Percentiles rank a stretch among this genome's conserved stretches.
Conservation (phyloP, 78 protist genomes). For the Dictyostelium capitatum region DNA sequence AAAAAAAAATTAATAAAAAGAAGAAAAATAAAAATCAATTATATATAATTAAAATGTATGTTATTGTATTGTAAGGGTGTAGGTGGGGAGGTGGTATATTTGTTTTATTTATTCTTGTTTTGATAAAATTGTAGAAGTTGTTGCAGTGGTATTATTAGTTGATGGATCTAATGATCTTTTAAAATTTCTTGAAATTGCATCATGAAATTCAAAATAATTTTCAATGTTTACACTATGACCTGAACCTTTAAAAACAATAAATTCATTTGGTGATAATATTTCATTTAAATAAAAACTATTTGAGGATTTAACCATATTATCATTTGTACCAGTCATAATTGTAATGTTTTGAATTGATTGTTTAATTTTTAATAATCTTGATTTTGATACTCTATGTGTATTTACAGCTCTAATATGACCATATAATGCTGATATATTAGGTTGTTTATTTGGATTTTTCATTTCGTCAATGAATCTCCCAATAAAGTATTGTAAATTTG, state of each 20-base stretch:
- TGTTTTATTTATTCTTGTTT: too few species aligned
- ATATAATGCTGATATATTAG: not conserved
- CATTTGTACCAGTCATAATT: constrained; percentile 58
- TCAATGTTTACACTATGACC: constrained; percentile 78
- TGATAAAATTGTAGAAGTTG: too few species aligned
- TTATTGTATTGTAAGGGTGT: too few species aligned
- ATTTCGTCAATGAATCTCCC: not conserved
- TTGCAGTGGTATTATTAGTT: too few species aligned
- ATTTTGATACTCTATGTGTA: constrained; percentile 50
- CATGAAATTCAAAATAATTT: constrained; percentile 42
- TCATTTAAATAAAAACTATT: constrained; percentile 26
- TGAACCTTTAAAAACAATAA: constrained; percentile 36
- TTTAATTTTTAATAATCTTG: constrained; percentile 8
- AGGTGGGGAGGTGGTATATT: too few species aligned
- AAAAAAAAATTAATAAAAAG: too few species aligned
- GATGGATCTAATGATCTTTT: constrained; percentile 7
- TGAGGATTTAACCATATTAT: constrained; percentile 32
- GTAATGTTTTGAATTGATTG: not conserved
- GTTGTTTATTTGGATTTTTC: not conserved
- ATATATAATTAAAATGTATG: too few species aligned
- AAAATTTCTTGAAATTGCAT: constrained; percentile 31
- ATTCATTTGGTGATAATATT: constrained; percentile 47
- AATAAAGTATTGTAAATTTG: not conserved
- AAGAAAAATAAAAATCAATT: too few species aligned
- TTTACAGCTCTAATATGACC: constrained; percentile 63